Evolutionary conservation across 2,329 filamentous ascomycete species (phyloP).

Genomic region (Aurifilum marmelostoma): DNA sequence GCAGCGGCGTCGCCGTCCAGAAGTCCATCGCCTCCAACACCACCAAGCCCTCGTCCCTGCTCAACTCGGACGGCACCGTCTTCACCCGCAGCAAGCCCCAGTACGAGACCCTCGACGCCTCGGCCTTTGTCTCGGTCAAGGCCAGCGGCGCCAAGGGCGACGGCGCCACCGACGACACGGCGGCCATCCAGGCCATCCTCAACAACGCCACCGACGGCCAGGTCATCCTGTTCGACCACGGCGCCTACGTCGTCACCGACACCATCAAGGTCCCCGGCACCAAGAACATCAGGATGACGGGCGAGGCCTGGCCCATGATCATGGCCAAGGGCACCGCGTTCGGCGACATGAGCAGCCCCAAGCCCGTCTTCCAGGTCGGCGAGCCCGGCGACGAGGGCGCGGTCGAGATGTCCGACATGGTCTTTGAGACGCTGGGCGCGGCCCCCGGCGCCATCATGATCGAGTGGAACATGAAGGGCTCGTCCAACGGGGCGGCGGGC

Average conservation of each 20-base stretch:
- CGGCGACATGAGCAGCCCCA: slow-evolving; percentile 72
- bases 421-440: slow-evolving; percentile 82
- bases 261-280: slow-evolving; percentile 67
- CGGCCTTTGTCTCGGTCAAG: slow-evolving; percentile 82
- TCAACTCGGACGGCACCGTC: slow-evolving; percentile 67
- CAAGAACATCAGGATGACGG: slow-evolving; percentile 82
- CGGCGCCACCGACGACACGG: slow-evolving; percentile 84
- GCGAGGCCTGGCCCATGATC: slow-evolving; percentile 89
- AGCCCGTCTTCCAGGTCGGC: slow-evolving; percentile 85
- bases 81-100: slow-evolving; percentile 89
- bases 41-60: slow-evolving; percentile 68
- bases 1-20: slow-evolving; percentile 51
- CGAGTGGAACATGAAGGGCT: slow-evolving; percentile 82
- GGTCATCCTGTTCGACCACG: slow-evolving; percentile 76
- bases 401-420: slow-evolving; percentile 86
- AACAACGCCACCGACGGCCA: slow-evolving; percentile 66
- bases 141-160: slow-evolving; percentile 83
- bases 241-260: slow-evolving; percentile 70
- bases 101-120: slow-evolving; percentile 70
- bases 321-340: slow-evolving; percentile 80
- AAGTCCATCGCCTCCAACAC: slow-evolving; percentile 62
- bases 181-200: slow-evolving; percentile 78
- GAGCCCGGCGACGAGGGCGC: slow-evolving; percentile 73
- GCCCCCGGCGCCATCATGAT: slow-evolving; percentile 88
- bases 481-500: slow-evolving; percentile 69